Conservation (phyloP, 2,329 filamentous ascomycete genomes). For the Paramyrothecium sp. region DNA sequence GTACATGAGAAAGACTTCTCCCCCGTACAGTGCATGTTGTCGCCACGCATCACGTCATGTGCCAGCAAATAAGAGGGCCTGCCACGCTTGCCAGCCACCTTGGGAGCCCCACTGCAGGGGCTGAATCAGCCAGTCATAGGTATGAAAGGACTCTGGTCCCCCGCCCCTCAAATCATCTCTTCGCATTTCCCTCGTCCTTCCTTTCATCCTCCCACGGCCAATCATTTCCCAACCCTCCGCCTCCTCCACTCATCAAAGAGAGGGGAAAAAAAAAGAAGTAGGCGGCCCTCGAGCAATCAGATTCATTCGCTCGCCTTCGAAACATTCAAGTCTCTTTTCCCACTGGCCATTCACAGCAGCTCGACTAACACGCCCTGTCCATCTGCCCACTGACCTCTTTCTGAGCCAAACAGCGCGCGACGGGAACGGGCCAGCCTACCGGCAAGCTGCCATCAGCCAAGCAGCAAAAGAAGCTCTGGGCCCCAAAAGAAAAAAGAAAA, state of each 20-base stretch:
- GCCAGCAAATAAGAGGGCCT: slow-evolving; percentile 26
- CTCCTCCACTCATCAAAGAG: slow-evolving; percentile 33
- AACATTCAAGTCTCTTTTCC: slow-evolving; percentile 19
- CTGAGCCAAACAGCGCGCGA: not conserved
- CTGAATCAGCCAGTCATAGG: slow-evolving; percentile 52
- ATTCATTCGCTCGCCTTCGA: slow-evolving; percentile 22
- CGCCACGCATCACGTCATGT: slow-evolving; percentile 22
- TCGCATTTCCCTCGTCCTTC: slow-evolving; percentile 38
- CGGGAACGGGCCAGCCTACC: not conserved
- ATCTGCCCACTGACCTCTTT: not conserved
- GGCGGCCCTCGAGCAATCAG: slow-evolving; percentile 24
- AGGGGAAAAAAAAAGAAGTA: slow-evolving; percentile 14
- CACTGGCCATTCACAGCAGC: slow-evolving; percentile 25
- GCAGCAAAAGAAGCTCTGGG: not conserved
- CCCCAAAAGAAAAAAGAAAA: not conserved
- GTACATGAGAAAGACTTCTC: not conserved
- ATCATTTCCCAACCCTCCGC: slow-evolving; percentile 39
- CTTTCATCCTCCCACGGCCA: slow-evolving; percentile 44
- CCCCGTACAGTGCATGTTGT: not conserved
- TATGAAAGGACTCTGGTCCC: slow-evolving; percentile 40
- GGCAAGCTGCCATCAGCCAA: not conserved
- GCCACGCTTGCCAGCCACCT: slow-evolving; percentile 18
- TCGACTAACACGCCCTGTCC: slow-evolving; percentile 16
- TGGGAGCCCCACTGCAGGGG: slow-evolving; percentile 31
- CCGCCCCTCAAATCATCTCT: slow-evolving; percentile 52